Evolutionary conservation across 108 stramenopile species (phyloP).

Genomic region (Asterionellopsis glacialis): DNA sequence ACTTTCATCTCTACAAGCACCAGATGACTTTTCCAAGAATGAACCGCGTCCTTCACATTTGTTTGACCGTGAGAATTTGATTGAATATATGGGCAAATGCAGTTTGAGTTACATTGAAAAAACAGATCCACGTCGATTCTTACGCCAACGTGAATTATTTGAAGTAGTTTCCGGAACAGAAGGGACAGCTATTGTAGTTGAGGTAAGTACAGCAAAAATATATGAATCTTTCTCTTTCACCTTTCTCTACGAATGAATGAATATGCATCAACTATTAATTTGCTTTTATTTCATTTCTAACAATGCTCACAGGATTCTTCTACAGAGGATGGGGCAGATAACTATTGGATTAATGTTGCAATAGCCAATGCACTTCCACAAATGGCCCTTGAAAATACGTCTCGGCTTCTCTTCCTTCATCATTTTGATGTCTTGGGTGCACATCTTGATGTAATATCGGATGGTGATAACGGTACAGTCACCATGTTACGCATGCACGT

Average conservation of each 20-base stretch:
- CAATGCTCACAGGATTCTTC: background rate
- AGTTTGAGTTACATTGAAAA: conserved; percentile 57
- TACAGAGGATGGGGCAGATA: conserved; percentile 31
- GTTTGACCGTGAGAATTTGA: conserved; percentile 48
- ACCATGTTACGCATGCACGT: conserved; percentile 86
- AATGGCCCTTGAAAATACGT: conserved; percentile 80
- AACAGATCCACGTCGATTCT: conserved; percentile 72
- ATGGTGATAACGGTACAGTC: conserved; percentile 90
- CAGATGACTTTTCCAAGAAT: background rate
- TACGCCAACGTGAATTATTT: conserved; percentile 74
- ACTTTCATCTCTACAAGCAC: background rate
- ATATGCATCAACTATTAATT: too few species aligned
- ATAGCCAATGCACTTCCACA: conserved; percentile 88
- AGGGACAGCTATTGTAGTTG: conserved; percentile 74
- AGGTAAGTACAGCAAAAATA: too few species aligned
- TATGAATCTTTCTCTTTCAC: conserved; percentile 7
- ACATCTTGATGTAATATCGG: conserved; percentile 85
- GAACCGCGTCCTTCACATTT: conserved; percentile 20
- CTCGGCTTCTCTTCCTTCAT: conserved; percentile 75
- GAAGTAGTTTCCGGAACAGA: conserved; percentile 83
- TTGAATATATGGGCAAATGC: conserved; percentile 80
- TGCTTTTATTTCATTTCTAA: too few species aligned
- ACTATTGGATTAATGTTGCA: conserved; percentile 90
- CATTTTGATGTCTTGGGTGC: conserved; percentile 87
- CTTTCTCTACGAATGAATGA: too few species aligned